Conservation (phyloP, 1,139 yeast species). For the Sugiyamaella grinbergsii region DNA sequence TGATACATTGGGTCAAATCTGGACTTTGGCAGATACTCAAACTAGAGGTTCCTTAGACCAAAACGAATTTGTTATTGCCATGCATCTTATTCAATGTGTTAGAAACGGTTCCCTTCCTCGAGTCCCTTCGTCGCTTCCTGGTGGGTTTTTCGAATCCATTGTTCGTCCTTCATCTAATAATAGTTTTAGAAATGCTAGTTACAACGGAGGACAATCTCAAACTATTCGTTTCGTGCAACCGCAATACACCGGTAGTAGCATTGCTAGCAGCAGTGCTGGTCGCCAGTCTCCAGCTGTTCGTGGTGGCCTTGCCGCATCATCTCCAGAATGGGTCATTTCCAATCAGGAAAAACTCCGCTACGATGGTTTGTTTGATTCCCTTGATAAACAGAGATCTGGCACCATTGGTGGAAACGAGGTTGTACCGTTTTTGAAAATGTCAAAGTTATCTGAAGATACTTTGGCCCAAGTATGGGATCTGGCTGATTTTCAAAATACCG, state of each 20-base stretch:
- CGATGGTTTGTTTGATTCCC: conserved; percentile 71
- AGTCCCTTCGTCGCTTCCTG: conserved; percentile 70
- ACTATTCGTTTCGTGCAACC: conserved; percentile 19
- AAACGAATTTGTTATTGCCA: conserved; percentile 83
- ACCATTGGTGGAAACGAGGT: conserved; percentile 68
- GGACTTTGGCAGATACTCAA: conserved; percentile 82
- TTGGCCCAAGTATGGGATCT: conserved; percentile 94
- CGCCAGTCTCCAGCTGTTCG: conserved; percentile 22
- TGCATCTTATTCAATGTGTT: conserved; percentile 88
- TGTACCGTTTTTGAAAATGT: conserved; percentile 85
- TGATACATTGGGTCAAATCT: conserved; percentile 75
- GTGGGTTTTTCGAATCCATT: conserved; percentile 39
- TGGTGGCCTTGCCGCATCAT: conserved; percentile 10
- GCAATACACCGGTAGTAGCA: conserved; percentile 47
- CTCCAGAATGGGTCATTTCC: conserved; percentile 64
- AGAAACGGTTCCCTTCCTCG: conserved; percentile 66
- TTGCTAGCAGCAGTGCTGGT: conserved; percentile 11
- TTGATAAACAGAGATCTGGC: conserved; percentile 69
- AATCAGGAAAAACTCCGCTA: conserved; percentile 74
- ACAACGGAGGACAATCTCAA: conserved; percentile 12
- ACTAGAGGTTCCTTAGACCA: conserved; percentile 70
- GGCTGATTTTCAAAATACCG: conserved; percentile 86
- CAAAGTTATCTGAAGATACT: conserved; percentile 80
- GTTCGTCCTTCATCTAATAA: conserved; percentile 31
- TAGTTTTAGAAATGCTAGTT: conserved; percentile 25